Conservation (phyloP, 805 yeast genomes). For the Danielia reshetovae region DNA sequence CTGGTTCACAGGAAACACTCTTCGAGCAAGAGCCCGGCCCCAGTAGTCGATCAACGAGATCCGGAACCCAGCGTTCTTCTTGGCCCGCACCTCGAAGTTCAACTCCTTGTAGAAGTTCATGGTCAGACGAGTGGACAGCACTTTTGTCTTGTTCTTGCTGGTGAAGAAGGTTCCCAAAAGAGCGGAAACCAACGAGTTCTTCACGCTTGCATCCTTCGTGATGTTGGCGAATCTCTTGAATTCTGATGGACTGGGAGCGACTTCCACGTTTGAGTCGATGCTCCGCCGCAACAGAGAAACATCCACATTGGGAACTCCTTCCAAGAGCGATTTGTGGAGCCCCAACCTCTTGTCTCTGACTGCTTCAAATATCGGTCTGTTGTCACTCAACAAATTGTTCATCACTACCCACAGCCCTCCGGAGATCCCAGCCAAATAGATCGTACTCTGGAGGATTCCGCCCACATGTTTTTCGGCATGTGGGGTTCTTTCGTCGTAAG, state of each 20-base stretch:
- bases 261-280: constrained; percentile 1
- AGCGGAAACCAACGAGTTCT: background rate
- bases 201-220: background rate
- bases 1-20: constrained; percentile 36
- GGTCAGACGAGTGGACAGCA: too few species aligned
- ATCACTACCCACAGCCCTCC: constrained; percentile 74
- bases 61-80: constrained; percentile 50
- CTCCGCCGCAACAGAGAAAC: constrained; percentile 1
- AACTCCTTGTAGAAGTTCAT: constrained; percentile 48
- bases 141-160: too few species aligned
- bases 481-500: constrained; percentile 45
- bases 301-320: constrained; percentile 56
- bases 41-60: constrained; percentile 64
- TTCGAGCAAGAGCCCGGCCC: constrained; percentile 58
- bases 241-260: too few species aligned
- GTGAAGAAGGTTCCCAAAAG: background rate
- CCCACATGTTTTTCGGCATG: constrained; percentile 33
- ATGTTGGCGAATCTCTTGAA: too few species aligned
- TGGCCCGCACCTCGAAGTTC: constrained; percentile 51
- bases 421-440: constrained; percentile 62
- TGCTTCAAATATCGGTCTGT: constrained; percentile 18
- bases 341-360: constrained; percentile 34
- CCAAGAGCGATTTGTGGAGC: constrained; percentile 44
- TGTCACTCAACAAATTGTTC: constrained; percentile 32
- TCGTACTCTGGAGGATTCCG: constrained; percentile 51